Percentiles rank a stretch among this genome's conserved stretches.
Evolutionary conservation across 495 filamentous ascomycete species (phyloP).

Genomic region (Hypoxylon rickii): DNA sequence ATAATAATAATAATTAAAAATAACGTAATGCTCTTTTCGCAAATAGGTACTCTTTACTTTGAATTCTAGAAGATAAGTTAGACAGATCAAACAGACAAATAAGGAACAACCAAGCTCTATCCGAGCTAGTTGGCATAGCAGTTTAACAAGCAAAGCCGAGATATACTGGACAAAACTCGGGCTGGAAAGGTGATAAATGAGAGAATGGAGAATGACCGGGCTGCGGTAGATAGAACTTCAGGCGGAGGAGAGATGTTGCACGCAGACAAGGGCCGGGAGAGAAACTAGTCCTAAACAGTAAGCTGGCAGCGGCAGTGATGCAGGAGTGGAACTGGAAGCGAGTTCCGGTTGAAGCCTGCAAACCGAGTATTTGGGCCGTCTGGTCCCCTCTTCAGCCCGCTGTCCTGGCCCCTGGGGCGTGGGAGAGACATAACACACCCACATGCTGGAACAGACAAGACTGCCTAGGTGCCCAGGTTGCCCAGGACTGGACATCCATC

Average conservation of each 20-base stretch:
- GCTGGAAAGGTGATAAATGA: conserved; percentile 32
- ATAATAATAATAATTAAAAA: too few species aligned
- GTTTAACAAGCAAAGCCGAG: conserved; percentile 14
- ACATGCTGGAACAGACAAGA: not conserved
- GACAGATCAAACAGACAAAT: conserved; percentile 1
- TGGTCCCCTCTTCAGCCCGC: conserved; percentile 36
- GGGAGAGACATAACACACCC: conserved; percentile 23
- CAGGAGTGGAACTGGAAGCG: conserved; percentile 38
- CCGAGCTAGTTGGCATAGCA: conserved; percentile 19
- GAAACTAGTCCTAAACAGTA: conserved; percentile 34
- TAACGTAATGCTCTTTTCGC: not conserved
- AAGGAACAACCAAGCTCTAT: conserved; percentile 14
- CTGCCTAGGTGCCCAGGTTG: too few species aligned
- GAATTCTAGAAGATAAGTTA: too few species aligned
- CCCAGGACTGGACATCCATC: too few species aligned
- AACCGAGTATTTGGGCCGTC: conserved; percentile 39
- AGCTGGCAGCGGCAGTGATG: conserved; percentile 34
- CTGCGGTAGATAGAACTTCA: conserved; percentile 18
- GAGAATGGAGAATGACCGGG: conserved; percentile 15
- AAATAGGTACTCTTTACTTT: not conserved
- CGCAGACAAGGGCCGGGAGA: conserved; percentile 23
- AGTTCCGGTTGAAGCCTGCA: conserved; percentile 38
- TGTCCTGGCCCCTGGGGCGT: conserved; percentile 38
- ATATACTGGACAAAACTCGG: conserved; percentile 19
- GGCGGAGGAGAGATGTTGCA: conserved; percentile 27